phyloP scores from a whole-genome alignment of 2,329 filamentous ascomycete genomes.

The Epichloe sibirici region DNA sequence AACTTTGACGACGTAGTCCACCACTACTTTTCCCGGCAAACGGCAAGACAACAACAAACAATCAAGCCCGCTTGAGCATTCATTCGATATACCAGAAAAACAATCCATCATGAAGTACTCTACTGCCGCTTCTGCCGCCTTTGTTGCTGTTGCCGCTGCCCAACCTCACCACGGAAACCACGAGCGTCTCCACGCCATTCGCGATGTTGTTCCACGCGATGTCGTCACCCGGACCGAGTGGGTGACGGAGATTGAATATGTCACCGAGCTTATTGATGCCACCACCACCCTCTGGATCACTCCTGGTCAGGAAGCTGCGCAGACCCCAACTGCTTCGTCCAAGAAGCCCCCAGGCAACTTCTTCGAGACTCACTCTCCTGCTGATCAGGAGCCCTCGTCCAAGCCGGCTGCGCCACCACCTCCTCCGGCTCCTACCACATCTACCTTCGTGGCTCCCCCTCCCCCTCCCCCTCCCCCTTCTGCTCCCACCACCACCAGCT shows the following conservation, averaged over 20 bases:
- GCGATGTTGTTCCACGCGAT: conserved; percentile 18
- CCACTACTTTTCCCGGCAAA: neutral
- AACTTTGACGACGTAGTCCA: neutral
- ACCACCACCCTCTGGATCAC: conserved; percentile 34
- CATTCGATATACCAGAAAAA: conserved; percentile 6
- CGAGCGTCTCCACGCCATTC: conserved; percentile 21
- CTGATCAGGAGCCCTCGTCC: neutral
- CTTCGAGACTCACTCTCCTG: conserved; percentile 13
- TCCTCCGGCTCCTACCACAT: conserved; percentile 6
- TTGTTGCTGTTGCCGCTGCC: conserved; percentile 33
- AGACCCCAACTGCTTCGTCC: conserved; percentile 11
- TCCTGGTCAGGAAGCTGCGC: conserved; percentile 18
- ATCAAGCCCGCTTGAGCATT: conserved; percentile 3
- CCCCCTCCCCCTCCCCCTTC: conserved; percentile 6
- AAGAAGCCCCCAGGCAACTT: conserved; percentile 16
- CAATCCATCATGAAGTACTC: conserved; percentile 28
- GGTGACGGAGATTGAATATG: conserved; percentile 35
- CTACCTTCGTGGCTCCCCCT: conserved; percentile 10
- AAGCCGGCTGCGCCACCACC: conserved; percentile 1
- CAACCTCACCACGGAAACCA: conserved; percentile 33
- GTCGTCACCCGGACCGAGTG: conserved; percentile 37
- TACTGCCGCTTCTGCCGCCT: conserved; percentile 18
- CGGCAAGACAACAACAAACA: neutral
- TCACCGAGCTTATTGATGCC: conserved; percentile 36
- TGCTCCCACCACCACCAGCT: conserved; percentile 6